Base-by-base conservation (phyloP, 306 rosid species). In the Citrullus amarus region DNA sequence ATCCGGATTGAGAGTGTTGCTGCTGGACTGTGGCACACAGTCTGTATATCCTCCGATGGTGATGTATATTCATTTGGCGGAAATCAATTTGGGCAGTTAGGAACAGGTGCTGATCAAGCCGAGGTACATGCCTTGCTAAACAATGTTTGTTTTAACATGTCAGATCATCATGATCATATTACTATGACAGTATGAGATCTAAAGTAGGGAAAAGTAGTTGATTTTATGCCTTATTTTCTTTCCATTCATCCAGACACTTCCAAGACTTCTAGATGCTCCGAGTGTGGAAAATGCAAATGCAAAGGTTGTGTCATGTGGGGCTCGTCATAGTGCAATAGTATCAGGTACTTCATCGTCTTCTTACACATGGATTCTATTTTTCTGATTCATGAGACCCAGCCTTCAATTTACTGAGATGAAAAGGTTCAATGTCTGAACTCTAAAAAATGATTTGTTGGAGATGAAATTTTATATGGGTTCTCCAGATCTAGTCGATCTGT, bases 31-130 rank as follows among this genome's bases (percentile, higher is more conserved):
- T 94, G 98, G 97, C 98, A 94, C 85, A 89, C 96, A 13, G 90
- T 94, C 75, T 94, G 97, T 81, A 82, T 84, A 82, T 92, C 98
- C 65, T 86, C 93, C 8, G 93, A 92, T 66, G 98, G 98, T 25
- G 97, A 87, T 74, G 93, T 92, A 14, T 94, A 90, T 81, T 80
- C 96, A 73, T 94, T 94, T 87, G 98, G 97, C 4, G 95, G 98
- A 34, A 94, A 94, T 81, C 97, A 94, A 79, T 94, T 94, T 86
- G 97, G 98, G 77, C 96, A 94, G 90, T 88, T 94, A 79, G 98
- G 98, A 82, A 94, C 98, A 28, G 97, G 97, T 69, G 79, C 86
- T 39, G 97, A 89, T 60, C 92, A 94, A 83, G 93, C 97, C 18
- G 97, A 92, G 98, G 97, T 94, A 84, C 54, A 84, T 58, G 60